Evolutionary conservation across 805 yeast genomes (phyloP), one percentile per base, ranked within the genome.

Genomic region (Lachancea dasiensis): DNA sequence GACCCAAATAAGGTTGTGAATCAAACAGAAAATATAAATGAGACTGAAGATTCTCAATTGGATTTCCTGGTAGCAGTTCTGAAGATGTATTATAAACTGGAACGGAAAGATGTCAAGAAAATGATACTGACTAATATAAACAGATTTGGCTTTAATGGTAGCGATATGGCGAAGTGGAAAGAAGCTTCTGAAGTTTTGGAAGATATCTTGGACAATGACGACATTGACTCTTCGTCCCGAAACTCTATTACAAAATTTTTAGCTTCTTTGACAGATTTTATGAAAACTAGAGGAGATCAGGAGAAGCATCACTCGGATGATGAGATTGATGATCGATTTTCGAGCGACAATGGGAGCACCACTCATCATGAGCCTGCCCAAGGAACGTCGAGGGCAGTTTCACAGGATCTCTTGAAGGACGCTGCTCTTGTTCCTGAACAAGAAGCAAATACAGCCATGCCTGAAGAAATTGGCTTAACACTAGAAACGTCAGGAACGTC

Each of bases 1-100:
- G 90, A 86, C 55, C 95, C 95, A 5, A 62, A 65, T 30, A 74
- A 77, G 45, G 61, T 80, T 6, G 86, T 77, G 3, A 71, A 73
- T 41, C 60, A 64, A 28, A 48, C 66, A 1, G 65, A 66, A 5
- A 73, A 63, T 2, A 70, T 63, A 1, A 58, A 68, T 3, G 52
- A 52, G 3, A 50, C 50, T n/a, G 72, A 75, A 27, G 56, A 69
- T 8, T 61, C 75, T 5, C 92, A 83, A 45, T 55, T 79, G 3
- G 69, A 67, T 47, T 74, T 81, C 44, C 74, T 75, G 0, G 55
- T 69, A 20, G 79, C 77, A 18, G 59, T 83, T 8, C 51, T 84
- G 32, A 69, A 67, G 20, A 66, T 73, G 0, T 61, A 81, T 16
- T 70, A 63, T 5, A 61, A 58, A 20, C 51, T 65, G 23, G 78